Base-by-base conservation (phyloP, 176 grass and related monocot species). In the Triticum dicoccoides region DNA sequence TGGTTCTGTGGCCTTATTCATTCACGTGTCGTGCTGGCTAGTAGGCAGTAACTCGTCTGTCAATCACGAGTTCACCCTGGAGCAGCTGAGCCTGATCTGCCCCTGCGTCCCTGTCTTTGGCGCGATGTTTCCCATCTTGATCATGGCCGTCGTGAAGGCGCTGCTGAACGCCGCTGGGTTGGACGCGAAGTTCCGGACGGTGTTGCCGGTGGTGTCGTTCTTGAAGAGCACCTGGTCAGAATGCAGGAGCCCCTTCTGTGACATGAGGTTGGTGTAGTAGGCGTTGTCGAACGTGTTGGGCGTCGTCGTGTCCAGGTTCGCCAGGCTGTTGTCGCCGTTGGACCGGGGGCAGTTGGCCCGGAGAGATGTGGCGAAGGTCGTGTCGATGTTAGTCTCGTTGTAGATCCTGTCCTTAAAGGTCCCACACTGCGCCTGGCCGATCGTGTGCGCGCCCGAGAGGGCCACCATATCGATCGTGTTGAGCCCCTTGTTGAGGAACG, bases 351-450 rank as follows among this genome's bases (percentile, higher is more conserved):
- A 89, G 67, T 89, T 89, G 42, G 65, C 83, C 74, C 47, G 56
- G 6, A 86, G 39, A 1, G 83, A 83, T 9, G 73, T 76, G 27
- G 87, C 79, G 42, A 64, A 89, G 24, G 73, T 14, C 5, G 87
- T 52, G 64, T 89, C 11, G 37, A 92, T 86, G 72, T 92, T 81
- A 15, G 15, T 25, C 33, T 33, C 76, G 30, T 30, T 51, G 93
- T 95, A 92, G 80, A 95, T 91, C 3, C 84, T 76, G 15, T 1
- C 25, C 0, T 81, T 37, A 78, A 85, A 95, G 72, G 9, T 82
- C 13, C 6, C 4, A 83, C 93, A 95, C 35, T 85, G 89, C 62
- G 93, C 80, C 35, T 84, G 80, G 0, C 93, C 86, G 54, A 62
- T 62, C 8, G 61, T 62, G n/a, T 62, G 61, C 0, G n/a, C 20